phyloP scores from a whole-genome alignment of 768 basidiomycete species.

The Tricholoma furcatifolium region DNA sequence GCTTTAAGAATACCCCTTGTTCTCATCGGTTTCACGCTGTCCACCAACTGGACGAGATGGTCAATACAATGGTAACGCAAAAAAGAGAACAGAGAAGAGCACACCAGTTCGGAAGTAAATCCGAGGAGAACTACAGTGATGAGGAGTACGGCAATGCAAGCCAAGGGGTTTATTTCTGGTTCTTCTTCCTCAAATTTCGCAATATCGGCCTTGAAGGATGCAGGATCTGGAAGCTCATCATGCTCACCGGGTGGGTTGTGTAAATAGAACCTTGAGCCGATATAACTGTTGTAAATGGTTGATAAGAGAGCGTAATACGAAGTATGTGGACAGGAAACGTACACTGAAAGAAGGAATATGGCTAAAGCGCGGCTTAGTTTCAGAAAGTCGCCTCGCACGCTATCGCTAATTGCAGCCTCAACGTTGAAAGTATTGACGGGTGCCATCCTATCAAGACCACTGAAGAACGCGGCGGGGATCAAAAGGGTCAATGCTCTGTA shows the following conservation, averaged over 20 bases:
- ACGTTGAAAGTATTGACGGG: conserved; percentile 11
- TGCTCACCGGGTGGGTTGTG: conserved; percentile 68
- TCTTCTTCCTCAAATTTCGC: conserved; percentile 35
- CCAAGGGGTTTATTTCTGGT: conserved; percentile 62
- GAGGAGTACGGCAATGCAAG: conserved; percentile 51
- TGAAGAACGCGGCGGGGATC: conserved; percentile 65
- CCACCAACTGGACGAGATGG: conserved; percentile 46
- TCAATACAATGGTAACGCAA: not conserved
- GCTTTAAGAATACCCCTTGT: conserved; percentile 35
- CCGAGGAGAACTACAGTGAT: conserved; percentile 59
- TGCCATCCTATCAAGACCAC: conserved; percentile 43
- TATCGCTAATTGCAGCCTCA: conserved; percentile 37
- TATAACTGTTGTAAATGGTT: conserved; percentile 40
- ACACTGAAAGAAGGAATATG: conserved; percentile 60
- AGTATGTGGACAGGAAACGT: conserved; percentile 16
- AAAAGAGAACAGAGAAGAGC: conserved; percentile 17
- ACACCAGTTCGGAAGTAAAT: conserved; percentile 66
- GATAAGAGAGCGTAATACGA: no score
- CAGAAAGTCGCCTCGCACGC: conserved; percentile 46
- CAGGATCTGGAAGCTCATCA: conserved; percentile 41
- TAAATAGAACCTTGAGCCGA: conserved; percentile 64
- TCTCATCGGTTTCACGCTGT: conserved; percentile 58
- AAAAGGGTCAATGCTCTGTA: conserved; percentile 61
- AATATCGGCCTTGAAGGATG: conserved; percentile 40
- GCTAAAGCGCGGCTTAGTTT: conserved; percentile 65